phyloP scores from a whole-genome alignment of 2,329 filamentous ascomycete species.

The Thelonectria rubi region DNA sequence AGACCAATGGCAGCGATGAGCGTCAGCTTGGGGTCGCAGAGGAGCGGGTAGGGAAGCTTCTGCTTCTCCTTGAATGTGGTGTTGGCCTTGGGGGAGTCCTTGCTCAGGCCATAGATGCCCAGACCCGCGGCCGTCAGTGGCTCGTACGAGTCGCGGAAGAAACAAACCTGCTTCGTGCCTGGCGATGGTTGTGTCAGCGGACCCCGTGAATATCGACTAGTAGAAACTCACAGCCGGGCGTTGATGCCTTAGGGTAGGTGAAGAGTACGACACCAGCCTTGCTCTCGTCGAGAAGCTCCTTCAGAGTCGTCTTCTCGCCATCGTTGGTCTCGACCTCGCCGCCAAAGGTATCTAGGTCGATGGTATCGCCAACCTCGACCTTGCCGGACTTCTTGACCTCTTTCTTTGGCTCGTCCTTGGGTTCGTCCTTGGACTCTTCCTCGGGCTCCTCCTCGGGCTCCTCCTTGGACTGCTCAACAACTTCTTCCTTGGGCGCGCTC shows the following conservation, averaged over 20 bases:
- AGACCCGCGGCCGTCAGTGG: slow-evolving; percentile 81
- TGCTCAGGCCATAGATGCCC: slow-evolving; percentile 88
- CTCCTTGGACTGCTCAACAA: slow-evolving; percentile 24
- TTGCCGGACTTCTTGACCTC: slow-evolving; percentile 45
- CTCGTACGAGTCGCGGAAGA: slow-evolving; percentile 88
- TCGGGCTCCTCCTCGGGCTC: slow-evolving; percentile 34
- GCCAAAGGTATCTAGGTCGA: slow-evolving; percentile 68
- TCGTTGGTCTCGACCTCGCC: slow-evolving; percentile 86
- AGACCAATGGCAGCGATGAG: slow-evolving; percentile 90
- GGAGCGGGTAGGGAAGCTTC: slow-evolving; percentile 84
- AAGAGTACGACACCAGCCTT: slow-evolving; percentile 89
- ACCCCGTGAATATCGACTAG: not conserved
- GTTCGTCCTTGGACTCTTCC: slow-evolving; percentile 18
- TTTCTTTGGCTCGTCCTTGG: slow-evolving; percentile 44
- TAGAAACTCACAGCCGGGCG: slow-evolving; percentile 82
- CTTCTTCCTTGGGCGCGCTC: slow-evolving; percentile 21
- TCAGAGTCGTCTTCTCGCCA: slow-evolving; percentile 80
- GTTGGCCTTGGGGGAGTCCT: slow-evolving; percentile 90
- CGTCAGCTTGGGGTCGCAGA: slow-evolving; percentile 80
- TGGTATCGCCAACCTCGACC: slow-evolving; percentile 63
- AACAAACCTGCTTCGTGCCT: slow-evolving; percentile 94
- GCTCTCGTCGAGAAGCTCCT: slow-evolving; percentile 83
- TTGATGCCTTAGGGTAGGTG: slow-evolving; percentile 94
- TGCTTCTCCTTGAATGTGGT: slow-evolving; percentile 93
- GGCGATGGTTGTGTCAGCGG: slow-evolving; percentile 23